Conservation (phyloP, 1,284 basidiomycete genomes). For the Kalmanozyma brasiliensis region DNA sequence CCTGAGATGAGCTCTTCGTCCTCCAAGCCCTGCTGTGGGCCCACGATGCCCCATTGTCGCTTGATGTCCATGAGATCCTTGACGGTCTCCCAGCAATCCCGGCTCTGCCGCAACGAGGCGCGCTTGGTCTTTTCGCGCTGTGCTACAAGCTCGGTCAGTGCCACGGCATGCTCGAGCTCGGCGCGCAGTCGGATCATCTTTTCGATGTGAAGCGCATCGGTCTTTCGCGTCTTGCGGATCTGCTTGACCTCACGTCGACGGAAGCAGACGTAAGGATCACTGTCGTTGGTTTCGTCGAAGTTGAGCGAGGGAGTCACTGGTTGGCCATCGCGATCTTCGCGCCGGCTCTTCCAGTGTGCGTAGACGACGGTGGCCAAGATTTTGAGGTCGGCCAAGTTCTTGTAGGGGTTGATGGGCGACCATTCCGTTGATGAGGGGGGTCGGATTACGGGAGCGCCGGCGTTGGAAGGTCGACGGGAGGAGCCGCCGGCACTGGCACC, state of each 20-base stretch:
- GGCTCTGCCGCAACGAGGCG: conserved; percentile 47
- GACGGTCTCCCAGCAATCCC: conserved; percentile 57
- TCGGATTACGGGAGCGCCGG: conserved; percentile 5
- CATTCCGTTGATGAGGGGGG: conserved; percentile 28
- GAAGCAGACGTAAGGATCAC: conserved; percentile 98
- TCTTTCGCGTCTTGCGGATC: conserved; percentile 85
- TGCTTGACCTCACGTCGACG: conserved; percentile 93
- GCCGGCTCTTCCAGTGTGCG: conserved; percentile 64
- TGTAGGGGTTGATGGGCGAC: conserved; percentile 61
- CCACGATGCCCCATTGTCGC: conserved; percentile 58
- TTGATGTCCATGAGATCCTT: conserved; percentile 61
- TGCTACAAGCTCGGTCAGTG: conserved; percentile 56
- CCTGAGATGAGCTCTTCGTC: conserved; percentile 64
- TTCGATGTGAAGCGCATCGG: conserved; percentile 65
- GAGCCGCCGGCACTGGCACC: conserved; percentile 19
- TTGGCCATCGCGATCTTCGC: conserved; percentile 62
- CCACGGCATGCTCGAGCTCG: conserved; percentile 60
- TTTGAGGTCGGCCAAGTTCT: conserved; percentile 61
- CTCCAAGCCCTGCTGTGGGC: conserved; percentile 54
- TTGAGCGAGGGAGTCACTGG: conserved; percentile 60
- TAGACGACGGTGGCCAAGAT: conserved; percentile 55
- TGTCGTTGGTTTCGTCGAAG: conserved; percentile 88
- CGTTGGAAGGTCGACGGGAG: conserved; percentile 17
- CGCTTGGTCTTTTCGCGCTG: conserved; percentile 64
- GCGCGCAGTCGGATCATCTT: conserved; percentile 64